phyloP scores from a whole-genome alignment of 257 asterid genomes.

The Fraxinus cuspidata region DNA sequence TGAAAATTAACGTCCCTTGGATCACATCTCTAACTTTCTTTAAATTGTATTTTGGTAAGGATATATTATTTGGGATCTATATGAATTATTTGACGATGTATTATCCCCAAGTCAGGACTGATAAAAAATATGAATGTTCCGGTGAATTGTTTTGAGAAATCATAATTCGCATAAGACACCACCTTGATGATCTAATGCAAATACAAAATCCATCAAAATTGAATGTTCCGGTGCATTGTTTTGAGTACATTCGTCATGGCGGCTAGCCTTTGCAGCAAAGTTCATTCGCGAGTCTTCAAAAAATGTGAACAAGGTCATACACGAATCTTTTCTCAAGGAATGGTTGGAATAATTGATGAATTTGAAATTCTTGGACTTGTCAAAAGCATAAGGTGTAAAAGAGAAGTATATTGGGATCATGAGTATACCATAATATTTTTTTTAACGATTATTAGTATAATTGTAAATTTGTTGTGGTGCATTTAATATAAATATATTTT shows the following conservation, averaged over 20 bases:
- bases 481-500: too few relatives aligned
- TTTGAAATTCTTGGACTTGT: not conserved
- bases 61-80: too few relatives aligned
- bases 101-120: too few relatives aligned
- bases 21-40: too few relatives aligned
- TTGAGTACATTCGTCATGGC: constrained; percentile 3
- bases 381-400: not conserved
- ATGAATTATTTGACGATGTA: too few relatives aligned
- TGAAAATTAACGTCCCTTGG: too few relatives aligned
- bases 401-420: not conserved
- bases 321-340: constrained; percentile 87
- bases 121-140: too few relatives aligned
- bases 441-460: too few relatives aligned
- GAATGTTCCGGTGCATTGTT: not conserved
- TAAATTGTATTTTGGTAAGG: too few relatives aligned
- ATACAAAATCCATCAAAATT: constrained; percentile 11
- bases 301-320: constrained; percentile 88
- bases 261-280: constrained; percentile 21
- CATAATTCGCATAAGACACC: not conserved
- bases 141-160: not conserved
- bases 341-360: not conserved
- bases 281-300: constrained; percentile 46
- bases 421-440: too few relatives aligned
- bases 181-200: not conserved
- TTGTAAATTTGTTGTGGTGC: too few relatives aligned